A percentile compares a stretch with the other conserved stretches of the same genome.
These are phyloP conservation scores for Citrus medica DNA, from an alignment of 345 rosid species.

Conservation along the genomic window DNA sequence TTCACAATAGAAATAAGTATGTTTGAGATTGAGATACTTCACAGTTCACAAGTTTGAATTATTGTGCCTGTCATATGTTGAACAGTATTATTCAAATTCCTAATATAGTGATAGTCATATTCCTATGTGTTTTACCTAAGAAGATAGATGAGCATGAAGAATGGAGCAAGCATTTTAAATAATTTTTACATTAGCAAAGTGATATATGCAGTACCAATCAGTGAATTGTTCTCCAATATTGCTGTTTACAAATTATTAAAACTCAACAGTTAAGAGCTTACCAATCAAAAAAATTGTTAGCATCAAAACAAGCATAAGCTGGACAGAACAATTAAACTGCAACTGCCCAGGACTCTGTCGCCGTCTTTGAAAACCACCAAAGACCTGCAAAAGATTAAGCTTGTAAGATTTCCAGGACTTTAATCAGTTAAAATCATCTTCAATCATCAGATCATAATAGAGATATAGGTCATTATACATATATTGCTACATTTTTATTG, in stretches of 20 bases:
- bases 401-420: constrained; percentile 2
- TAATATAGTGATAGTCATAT: neutral
- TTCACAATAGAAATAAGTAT: neutral
- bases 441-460: neutral
- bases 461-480: neutral
- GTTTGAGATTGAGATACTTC: neutral
- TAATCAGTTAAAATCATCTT: neutral
- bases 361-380: constrained; percentile 45
- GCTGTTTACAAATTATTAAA: neutral
- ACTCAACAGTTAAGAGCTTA: constrained; percentile 29
- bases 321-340: constrained; percentile 53
- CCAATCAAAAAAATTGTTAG: constrained; percentile 68
- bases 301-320: constrained; percentile 57
- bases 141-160: neutral
- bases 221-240: neutral
- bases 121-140: neutral
- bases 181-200: neutral
- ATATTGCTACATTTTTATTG: neutral
- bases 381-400: constrained; percentile 36
- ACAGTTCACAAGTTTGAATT: too few species aligned
- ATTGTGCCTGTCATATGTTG: neutral
- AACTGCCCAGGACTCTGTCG: constrained; percentile 38
- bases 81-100: neutral
- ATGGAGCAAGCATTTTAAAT: neutral
- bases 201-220: neutral